These are phyloP conservation scores for Nannizzia gypsea DNA, from an alignment of 2,329 filamentous ascomycete genomes.

Conservation along the genomic window DNA sequence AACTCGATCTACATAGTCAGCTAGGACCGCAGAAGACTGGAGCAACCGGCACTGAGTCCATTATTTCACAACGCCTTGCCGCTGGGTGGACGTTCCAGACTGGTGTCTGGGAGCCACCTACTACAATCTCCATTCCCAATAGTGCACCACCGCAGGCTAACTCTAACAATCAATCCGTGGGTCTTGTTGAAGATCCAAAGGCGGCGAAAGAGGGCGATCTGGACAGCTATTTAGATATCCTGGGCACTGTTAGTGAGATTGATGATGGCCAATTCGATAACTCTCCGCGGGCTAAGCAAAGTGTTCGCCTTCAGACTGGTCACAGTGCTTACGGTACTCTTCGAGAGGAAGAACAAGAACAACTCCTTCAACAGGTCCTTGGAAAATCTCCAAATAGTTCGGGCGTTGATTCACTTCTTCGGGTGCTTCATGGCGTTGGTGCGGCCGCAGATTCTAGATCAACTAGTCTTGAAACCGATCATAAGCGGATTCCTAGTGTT, in stretches of 20 bases:
- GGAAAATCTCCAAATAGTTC: conserved; percentile 2
- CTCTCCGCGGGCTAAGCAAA: not conserved
- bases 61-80: conserved; percentile 6
- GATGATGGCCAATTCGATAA: not conserved
- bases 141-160: not conserved
- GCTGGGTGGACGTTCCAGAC: not conserved
- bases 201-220: not conserved
- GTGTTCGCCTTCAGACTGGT: conserved; percentile 8
- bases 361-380: conserved; percentile 11
- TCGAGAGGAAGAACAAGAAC: conserved; percentile 7
- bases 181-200: not conserved
- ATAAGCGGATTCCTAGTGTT: conserved; percentile 10
- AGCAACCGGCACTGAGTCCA: not conserved
- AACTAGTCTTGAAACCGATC: not conserved
- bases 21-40: not conserved
- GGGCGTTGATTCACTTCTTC: conserved; percentile 7
- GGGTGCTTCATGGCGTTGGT: conserved; percentile 4
- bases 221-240: not conserved
- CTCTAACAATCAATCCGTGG: not conserved
- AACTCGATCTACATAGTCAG: conserved; percentile 9
- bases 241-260: not conserved
- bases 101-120: not conserved
- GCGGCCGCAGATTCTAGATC: not conserved
- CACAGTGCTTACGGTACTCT: conserved; percentile 12
- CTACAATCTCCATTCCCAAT: not conserved